These are phyloP conservation scores for Tolypocladium tropicale DNA, from an alignment of 2,329 filamentous ascomycete species.

Conservation along the genomic window DNA sequence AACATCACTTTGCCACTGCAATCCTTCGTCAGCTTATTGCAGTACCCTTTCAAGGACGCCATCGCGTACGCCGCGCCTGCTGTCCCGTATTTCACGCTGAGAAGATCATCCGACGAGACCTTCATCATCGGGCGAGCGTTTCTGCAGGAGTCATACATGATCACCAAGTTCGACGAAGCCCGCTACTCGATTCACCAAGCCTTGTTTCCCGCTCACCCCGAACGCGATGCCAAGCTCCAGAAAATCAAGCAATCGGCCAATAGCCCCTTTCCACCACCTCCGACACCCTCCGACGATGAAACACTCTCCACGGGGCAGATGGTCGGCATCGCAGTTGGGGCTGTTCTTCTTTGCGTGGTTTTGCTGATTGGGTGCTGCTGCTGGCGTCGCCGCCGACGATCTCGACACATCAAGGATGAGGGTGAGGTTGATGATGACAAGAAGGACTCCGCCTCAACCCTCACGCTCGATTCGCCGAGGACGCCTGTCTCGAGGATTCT, in stretches of 20 bases:
- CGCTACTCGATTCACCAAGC: slow-evolving; percentile 47
- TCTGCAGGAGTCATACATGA: slow-evolving; percentile 56
- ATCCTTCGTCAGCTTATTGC: slow-evolving; percentile 39
- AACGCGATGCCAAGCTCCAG: slow-evolving; percentile 27
- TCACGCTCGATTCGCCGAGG: slow-evolving; percentile 14
- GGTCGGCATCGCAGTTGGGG: slow-evolving; percentile 35
- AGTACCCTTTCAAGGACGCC: slow-evolving; percentile 35
- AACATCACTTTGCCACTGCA: slow-evolving; percentile 44
- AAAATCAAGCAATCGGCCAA: slow-evolving; percentile 30
- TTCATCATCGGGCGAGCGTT: slow-evolving; percentile 58
- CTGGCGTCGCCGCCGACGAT: slow-evolving; percentile 23
- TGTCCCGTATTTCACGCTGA: slow-evolving; percentile 56
- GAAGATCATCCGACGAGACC: slow-evolving; percentile 39
- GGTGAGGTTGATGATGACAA: slow-evolving; percentile 18
- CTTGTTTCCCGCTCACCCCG: slow-evolving; percentile 33
- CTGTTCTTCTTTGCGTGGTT: slow-evolving; percentile 21
- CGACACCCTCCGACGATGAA: slow-evolving; percentile 5
- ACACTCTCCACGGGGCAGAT: slow-evolving; percentile 30
- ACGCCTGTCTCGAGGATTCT: slow-evolving; percentile 20
- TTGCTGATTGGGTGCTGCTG: slow-evolving; percentile 20
- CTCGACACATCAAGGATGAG: slow-evolving; percentile 8
- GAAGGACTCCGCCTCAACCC: slow-evolving; percentile 25
- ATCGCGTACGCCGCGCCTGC: slow-evolving; percentile 33
- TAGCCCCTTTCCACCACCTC: slow-evolving; percentile 36
- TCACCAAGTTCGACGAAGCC: slow-evolving; percentile 44